Evolutionary conservation across 768 basidiomycete species (phyloP).

Genomic region (Boletellus ananas): DNA sequence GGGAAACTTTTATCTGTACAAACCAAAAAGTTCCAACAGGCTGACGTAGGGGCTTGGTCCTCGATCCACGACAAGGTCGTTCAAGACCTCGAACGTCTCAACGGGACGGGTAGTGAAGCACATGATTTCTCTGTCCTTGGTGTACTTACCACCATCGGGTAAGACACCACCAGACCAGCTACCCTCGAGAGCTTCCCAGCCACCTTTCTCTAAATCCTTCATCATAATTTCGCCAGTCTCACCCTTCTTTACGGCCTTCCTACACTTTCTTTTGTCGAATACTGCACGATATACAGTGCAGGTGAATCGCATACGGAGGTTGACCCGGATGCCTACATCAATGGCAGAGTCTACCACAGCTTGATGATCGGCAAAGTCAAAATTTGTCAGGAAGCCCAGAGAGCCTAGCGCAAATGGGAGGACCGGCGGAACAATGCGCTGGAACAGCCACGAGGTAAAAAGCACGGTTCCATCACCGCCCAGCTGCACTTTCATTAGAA

Average conservation of each 20-base stretch:
- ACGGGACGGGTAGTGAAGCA: constrained; percentile 94
- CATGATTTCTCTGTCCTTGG: constrained; percentile 95
- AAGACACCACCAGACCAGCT: constrained; percentile 51
- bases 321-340: constrained; percentile 93
- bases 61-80: constrained; percentile 96
- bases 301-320: constrained; percentile 98
- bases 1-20: constrained; percentile 24
- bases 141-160: constrained; percentile 42
- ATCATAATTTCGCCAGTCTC: constrained; percentile 97
- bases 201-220: constrained; percentile 84
- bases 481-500: constrained; percentile 50
- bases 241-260: constrained; percentile 86
- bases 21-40: constrained; percentile 93
- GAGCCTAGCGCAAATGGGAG: constrained; percentile 96
- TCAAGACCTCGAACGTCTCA: constrained; percentile 94
- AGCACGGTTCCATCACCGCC: constrained; percentile 98
- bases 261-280: constrained; percentile 59
- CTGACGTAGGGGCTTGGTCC: constrained; percentile 98
- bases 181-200: constrained; percentile 95
- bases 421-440: constrained; percentile 97
- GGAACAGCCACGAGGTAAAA: constrained; percentile 99
- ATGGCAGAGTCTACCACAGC: constrained; percentile 83
- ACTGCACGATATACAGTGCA: constrained; percentile 97
- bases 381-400: constrained; percentile 95
- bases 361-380: constrained; percentile 86